phyloP scores from a whole-genome alignment of 176 grass and related monocot genomes.

The Carex myosuroides region DNA sequence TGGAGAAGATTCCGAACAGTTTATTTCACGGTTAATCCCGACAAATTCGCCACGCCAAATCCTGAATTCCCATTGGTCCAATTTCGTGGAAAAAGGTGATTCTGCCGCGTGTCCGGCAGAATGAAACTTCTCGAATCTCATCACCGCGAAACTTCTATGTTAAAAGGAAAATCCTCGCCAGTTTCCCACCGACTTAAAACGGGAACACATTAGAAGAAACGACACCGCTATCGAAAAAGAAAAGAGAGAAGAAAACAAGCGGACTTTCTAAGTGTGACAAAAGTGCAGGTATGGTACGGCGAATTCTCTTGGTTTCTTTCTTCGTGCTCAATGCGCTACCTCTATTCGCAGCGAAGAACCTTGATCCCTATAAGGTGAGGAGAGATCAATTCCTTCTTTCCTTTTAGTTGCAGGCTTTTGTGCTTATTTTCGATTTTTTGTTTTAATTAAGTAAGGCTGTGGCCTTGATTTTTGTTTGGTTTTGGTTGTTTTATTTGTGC shows the following conservation, averaged over 20 bases:
- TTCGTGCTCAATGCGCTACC: slow-evolving; percentile 32
- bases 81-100: slow-evolving; percentile 31
- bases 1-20: neutral
- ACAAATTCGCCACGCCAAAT: slow-evolving; percentile 19
- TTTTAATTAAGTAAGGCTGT: neutral
- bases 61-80: slow-evolving; percentile 53
- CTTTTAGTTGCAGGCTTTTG: neutral
- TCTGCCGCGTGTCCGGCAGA: slow-evolving; percentile 32
- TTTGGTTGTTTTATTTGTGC: neutral
- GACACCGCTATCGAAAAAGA: neutral
- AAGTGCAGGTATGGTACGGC: slow-evolving; percentile 4
- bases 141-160: neutral
- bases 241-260: neutral
- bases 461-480: neutral
- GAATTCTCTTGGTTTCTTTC: slow-evolving; percentile 37
- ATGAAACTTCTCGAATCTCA: slow-evolving; percentile 48
- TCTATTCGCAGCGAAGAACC: slow-evolving; percentile 30
- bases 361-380: slow-evolving; percentile 79
- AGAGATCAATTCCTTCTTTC: neutral
- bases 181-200: slow-evolving; percentile 8
- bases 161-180: slow-evolving; percentile 20
- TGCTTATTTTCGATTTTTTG: neutral
- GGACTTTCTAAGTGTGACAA: neutral
- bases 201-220: neutral
- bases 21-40: neutral